Conservation (phyloP, 768 basidiomycete species). For the Auricularia sp. region DNA sequence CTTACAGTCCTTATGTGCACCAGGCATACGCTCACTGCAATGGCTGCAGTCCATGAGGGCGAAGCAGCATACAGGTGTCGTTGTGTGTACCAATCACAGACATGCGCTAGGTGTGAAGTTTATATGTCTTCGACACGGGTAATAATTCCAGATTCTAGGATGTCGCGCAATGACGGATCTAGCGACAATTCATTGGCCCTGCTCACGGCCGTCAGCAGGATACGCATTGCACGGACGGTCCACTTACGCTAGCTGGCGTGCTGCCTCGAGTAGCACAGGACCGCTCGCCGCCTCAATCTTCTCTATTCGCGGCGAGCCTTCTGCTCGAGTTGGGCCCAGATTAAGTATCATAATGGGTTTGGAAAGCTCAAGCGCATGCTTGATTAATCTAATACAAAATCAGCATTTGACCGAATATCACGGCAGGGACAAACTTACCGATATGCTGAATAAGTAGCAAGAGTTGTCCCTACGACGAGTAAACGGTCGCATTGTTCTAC, state of each 20-base stretch:
- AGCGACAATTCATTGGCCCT: not conserved
- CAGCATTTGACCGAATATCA: not conserved
- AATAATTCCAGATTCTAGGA: not conserved
- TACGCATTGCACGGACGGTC: not conserved
- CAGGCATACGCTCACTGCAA: too few relatives aligned
- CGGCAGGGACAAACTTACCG: constrained; percentile 34
- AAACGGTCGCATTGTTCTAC: constrained; percentile 55
- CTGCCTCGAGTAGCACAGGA: constrained; percentile 58
- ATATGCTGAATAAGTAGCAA: constrained; percentile 90
- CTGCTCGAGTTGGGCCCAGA: constrained; percentile 81
- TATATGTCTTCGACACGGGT: not conserved
- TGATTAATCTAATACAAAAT: constrained; percentile 49
- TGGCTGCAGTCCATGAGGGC: too few relatives aligned
- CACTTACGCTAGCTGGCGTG: constrained; percentile 49
- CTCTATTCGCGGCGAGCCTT: constrained; percentile 51
- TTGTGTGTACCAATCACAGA: too few relatives aligned
- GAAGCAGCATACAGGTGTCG: too few relatives aligned
- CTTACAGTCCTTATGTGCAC: too few relatives aligned
- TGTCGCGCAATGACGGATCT: not conserved
- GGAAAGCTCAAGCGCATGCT: constrained; percentile 59
- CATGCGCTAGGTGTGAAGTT: not conserved
- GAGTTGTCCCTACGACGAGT: constrained; percentile 77
- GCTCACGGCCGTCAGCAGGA: not conserved
- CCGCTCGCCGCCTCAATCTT: constrained; percentile 75
- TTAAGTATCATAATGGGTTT: constrained; percentile 81